phyloP scores from a whole-genome alignment of 352 stramenopile species.

The Phytophthora sp. region DNA sequence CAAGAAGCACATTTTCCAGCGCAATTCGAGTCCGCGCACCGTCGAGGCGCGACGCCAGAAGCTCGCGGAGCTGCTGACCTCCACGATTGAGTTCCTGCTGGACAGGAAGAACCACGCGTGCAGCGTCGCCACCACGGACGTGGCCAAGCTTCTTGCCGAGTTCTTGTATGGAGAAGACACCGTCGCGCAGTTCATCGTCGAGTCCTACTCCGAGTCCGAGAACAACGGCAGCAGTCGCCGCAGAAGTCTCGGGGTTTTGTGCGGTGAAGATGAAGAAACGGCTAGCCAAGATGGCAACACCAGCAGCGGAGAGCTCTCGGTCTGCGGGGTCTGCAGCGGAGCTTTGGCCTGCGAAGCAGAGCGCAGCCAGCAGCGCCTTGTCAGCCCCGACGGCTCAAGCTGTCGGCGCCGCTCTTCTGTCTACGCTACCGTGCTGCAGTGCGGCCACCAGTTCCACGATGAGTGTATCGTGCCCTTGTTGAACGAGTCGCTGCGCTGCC shows the following conservation, averaged over 20 bases:
- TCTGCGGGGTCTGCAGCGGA: constrained; percentile 30
- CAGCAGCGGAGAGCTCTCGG: background rate
- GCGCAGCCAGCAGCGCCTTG: background rate
- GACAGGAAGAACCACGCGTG: constrained; percentile 36
- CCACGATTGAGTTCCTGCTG: constrained; percentile 32
- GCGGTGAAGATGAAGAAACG: constrained; percentile 6
- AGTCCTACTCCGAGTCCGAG: constrained; percentile 20
- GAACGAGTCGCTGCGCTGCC: constrained; percentile 41
- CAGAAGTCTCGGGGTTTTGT: background rate
- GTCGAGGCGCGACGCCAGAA: constrained; percentile 19
- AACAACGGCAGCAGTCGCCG: constrained; percentile 6
- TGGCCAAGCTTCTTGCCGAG: constrained; percentile 31
- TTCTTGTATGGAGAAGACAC: constrained; percentile 31
- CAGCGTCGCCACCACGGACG: constrained; percentile 19
- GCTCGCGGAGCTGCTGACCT: constrained; percentile 19
- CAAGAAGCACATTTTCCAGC: constrained; percentile 37
- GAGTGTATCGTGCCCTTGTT: constrained; percentile 50
- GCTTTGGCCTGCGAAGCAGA: constrained; percentile 13
- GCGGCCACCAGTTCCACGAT: constrained; percentile 44
- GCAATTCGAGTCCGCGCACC: constrained; percentile 14
- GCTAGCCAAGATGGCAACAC: background rate
- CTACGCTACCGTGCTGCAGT: constrained; percentile 34
- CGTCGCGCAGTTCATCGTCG: constrained; percentile 22
- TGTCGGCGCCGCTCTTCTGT: constrained; percentile 21
- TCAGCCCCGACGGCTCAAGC: background rate